Evolutionary conservation across 2,329 filamentous ascomycete species (phyloP).

Genomic region (Venturiaceae sp.): DNA sequence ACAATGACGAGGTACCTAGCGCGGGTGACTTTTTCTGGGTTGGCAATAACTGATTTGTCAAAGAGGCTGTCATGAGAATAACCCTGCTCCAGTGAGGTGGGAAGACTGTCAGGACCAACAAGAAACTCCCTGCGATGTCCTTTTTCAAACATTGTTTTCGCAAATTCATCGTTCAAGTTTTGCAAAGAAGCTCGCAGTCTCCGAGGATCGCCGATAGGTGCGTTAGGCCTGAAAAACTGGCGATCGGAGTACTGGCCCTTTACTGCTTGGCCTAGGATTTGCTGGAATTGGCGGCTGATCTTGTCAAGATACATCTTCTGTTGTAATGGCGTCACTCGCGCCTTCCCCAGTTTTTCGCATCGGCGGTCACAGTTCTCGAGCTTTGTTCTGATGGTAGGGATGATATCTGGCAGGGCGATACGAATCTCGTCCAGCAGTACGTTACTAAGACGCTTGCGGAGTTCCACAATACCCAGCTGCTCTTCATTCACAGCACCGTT

Average conservation of each 20-base stretch:
- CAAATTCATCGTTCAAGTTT: constrained; percentile 38
- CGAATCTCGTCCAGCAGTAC: constrained; percentile 32
- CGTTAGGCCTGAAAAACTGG: constrained; percentile 17
- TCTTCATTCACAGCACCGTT: background rate
- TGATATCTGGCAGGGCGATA: background rate
- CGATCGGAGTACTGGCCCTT: constrained; percentile 14
- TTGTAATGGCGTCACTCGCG: constrained; percentile 16
- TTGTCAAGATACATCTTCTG: background rate
- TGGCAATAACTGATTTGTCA: background rate
- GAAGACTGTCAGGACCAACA: background rate
- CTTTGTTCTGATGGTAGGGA: background rate
- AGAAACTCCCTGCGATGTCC: background rate
- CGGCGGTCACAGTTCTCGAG: background rate
- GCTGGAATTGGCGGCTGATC: constrained; percentile 16
- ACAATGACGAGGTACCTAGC: constrained; percentile 32
- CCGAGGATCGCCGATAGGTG: constrained; percentile 14
- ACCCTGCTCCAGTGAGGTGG: background rate
- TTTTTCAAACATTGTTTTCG: constrained; percentile 26
- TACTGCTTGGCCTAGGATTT: background rate
- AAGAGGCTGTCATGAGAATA: background rate
- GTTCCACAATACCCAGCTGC: background rate
- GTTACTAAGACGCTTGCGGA: constrained; percentile 12
- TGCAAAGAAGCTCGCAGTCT: constrained; percentile 47
- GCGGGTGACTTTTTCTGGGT: constrained; percentile 15
- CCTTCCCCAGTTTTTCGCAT: constrained; percentile 33